Base-by-base conservation (phyloP, 345 rosid genomes). In the Erysimum cheiranthoides region DNA sequence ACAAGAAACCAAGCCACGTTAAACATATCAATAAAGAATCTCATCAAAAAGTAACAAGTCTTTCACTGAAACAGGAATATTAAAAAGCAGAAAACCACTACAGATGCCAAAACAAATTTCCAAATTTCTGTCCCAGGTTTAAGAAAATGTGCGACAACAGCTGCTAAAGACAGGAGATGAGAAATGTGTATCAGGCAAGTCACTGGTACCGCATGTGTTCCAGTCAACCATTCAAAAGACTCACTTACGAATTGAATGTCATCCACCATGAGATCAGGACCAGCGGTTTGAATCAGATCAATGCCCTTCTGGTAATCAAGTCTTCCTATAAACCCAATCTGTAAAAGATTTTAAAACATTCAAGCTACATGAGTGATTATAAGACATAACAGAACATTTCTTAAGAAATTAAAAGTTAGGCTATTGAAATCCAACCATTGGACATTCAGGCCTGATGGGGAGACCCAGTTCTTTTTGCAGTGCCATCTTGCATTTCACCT, bases 301-400 rank as follows among this genome's bases (percentile, higher is more conserved):
- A 94, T 92, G 69, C 98, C 98, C 74, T 92, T 94, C 81, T 94
- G 98, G 82, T 92, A 85, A 83, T 90, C 97, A 81, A 94, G 78
- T 79, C 97, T 92, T 76, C 98, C 98, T 51, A 92, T 90, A 76
- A 94, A 94, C 58, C 98, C 97, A 82, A 94, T 86, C 98, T 94
- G 76, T 75, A 77, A 17, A 10, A 21, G 10, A 5, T n/a, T 49
- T 40, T 8, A 21, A 21, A 18, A 18, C 52, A 58, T 16, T 5
- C 43, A 60, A 50, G 13, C 16, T 6, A 73, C 50, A 59, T 60
- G 72, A 65, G 60, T 40, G 18, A 39, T 18, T 10, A 5, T 51
- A 21, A 35, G 40, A 78, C 8, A 53, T 16, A 59, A 8, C 2
- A 49, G n/a, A 66, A 28, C 5, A 28, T 11, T 45, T 38, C 4